phyloP scores from a whole-genome alignment of 176 grass and related monocot genomes.

The Aegilops speltoides region DNA sequence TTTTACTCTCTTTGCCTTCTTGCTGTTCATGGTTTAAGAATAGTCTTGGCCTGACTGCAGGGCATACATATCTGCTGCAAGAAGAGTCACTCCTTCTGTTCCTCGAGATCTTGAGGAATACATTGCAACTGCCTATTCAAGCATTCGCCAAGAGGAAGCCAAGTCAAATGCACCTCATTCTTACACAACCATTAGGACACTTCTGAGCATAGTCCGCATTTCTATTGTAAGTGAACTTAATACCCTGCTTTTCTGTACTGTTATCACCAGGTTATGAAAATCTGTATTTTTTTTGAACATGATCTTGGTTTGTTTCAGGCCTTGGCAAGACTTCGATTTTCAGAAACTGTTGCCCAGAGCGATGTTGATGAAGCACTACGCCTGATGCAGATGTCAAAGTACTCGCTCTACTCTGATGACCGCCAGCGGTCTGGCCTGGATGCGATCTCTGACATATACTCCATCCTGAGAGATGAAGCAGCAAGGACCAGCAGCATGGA shows the following conservation, averaged over 20 bases:
- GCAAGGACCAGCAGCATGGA: slow-evolving; percentile 81
- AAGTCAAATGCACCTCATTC: slow-evolving; percentile 98
- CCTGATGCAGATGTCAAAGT: slow-evolving; percentile 99
- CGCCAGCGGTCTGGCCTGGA: slow-evolving; percentile 91
- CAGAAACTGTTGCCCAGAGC: slow-evolving; percentile 83
- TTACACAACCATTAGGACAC: slow-evolving; percentile 95
- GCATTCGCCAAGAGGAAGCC: slow-evolving; percentile 99
- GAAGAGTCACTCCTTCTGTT: slow-evolving; percentile 79
- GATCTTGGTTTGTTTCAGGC: slow-evolving; percentile 45
- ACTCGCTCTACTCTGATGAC: slow-evolving; percentile 85
- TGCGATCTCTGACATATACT: slow-evolving; percentile 98
- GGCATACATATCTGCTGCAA: slow-evolving; percentile 95
- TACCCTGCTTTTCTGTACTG: background rate
- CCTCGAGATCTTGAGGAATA: slow-evolving; percentile 94
- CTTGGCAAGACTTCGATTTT: slow-evolving; percentile 93
- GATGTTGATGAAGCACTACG: slow-evolving; percentile 92
- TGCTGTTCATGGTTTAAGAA: slow-evolving; percentile 17
- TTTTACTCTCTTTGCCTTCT: background rate
- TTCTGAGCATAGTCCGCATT: slow-evolving; percentile 95
- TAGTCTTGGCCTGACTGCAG: slow-evolving; percentile 47
- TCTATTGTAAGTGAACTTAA: slow-evolving; percentile 79
- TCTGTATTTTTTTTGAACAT: background rate
- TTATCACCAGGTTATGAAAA: background rate
- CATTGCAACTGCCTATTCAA: slow-evolving; percentile 94
- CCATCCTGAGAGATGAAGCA: slow-evolving; percentile 90